These are phyloP conservation scores for Aethionema arabicum DNA, from an alignment of 345 rosid genomes.

Conservation along the genomic window DNA sequence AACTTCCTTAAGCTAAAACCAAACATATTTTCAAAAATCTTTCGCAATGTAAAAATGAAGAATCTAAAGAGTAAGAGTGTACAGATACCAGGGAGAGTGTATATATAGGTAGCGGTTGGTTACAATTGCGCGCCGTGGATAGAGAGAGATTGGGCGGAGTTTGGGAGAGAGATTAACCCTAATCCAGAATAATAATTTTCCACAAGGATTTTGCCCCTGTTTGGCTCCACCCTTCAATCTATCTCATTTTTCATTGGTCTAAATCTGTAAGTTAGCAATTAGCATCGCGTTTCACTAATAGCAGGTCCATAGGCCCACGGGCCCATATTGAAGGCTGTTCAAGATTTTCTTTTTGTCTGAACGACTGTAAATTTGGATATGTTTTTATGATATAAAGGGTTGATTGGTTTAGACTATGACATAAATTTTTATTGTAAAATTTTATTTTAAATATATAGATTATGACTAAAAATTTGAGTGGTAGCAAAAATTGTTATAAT, in stretches of 20 bases:
- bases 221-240: conserved; percentile 23
- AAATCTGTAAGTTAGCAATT: neutral
- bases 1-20: neutral
- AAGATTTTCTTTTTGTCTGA: no score
- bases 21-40: neutral
- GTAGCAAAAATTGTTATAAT: no score
- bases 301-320: no score
- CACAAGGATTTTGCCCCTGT: conserved; percentile 9
- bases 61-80: neutral
- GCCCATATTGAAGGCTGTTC: no score
- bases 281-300: neutral
- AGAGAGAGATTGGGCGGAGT: conserved; percentile 36
- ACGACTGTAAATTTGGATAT: no score
- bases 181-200: conserved; percentile 31
- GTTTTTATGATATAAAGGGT: no score
- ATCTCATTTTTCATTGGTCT: neutral
- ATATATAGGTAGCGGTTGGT: conserved; percentile 20
- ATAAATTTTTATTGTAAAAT: no score
- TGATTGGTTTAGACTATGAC: no score
- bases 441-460: no score
- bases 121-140: conserved; percentile 32
- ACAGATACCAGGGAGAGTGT: neutral
- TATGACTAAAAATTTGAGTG: no score
- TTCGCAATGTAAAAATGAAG: neutral
- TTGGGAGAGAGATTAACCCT: conserved; percentile 41